These are phyloP conservation scores for Eimeria praecox DNA, from an alignment of 169 alveolate species.

Conservation along the genomic window DNA sequence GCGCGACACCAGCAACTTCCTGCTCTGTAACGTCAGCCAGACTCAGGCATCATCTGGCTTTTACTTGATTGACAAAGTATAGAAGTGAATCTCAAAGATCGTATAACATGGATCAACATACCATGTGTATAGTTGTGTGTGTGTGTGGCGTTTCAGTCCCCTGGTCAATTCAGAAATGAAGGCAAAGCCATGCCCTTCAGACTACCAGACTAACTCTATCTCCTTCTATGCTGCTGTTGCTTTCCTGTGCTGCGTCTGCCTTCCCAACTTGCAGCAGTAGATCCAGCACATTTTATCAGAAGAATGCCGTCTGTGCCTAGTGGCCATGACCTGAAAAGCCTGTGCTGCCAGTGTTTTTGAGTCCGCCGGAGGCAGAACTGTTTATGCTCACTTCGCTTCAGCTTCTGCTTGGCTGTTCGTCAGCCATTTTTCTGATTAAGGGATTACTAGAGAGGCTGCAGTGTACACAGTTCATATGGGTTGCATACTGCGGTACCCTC, in stretches of 20 bases:
- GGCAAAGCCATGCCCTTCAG: background rate
- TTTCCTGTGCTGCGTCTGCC: background rate
- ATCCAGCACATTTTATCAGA: background rate
- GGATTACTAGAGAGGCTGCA: background rate
- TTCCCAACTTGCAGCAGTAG: background rate
- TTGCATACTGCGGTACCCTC: background rate
- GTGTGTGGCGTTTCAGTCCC: background rate
- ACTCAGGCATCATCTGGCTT: background rate
- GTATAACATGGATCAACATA: background rate
- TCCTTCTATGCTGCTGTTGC: background rate
- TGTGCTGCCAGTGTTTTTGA: background rate
- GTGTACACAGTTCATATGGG: background rate
- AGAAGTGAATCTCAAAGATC: background rate
- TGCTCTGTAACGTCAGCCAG: slow-evolving; percentile 10
- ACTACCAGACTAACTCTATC: background rate
- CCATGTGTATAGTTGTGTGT: background rate
- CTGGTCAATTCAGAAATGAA: background rate
- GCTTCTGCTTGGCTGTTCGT: background rate
- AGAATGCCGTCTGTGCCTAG: background rate
- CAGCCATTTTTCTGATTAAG: background rate
- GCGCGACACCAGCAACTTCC: slow-evolving; percentile 72
- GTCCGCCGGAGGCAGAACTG: background rate
- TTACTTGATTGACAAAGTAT: background rate
- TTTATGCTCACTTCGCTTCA: background rate
- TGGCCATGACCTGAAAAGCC: background rate